Evolutionary conservation across 345 rosid species (phyloP), one percentile per base, ranked within the genome.

Genomic region (Eucalyptus polybractea): DNA sequence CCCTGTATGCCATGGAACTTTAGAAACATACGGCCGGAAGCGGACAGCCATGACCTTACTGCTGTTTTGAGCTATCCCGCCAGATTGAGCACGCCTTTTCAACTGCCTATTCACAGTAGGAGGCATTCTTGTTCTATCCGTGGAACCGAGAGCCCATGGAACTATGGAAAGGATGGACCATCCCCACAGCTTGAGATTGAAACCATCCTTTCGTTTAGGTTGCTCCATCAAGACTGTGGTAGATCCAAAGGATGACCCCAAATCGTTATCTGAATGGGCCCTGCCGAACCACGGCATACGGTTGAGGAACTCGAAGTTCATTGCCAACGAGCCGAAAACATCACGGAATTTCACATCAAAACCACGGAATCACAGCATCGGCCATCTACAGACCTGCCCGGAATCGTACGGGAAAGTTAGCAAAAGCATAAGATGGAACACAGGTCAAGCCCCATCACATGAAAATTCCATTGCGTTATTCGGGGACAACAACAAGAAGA

Each of bases 1-100:
- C 51, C 99, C 99, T 5, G 97, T 95, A 91, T 98, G 99, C 99
- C 99, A 98, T 0, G 99, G 99, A 89, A 97, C 97, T 93, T 98
- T 98, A 0, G 96, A 96, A 60, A 97, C 98, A 90, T 97, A 97
- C 1, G 99, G 99, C 92, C 97, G 95, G 91, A 97, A 98, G 54
- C 97, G 96, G 90, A 95, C 80, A 14, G 92, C 90, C 89, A 90
- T 90, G 31, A 86, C 88, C 76, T 86, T 90, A 81, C 53, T 40
- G 33, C 88, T 90, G 12, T 81, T 86, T 85, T 93, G 91, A 27
- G 89, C 86, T 12, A 87, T 45, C 50, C 90, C 88, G 27, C 89
- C 91, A 47, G 93, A 89, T 54, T 40, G 94, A 3, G 94, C 95
- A 80, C 80, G 94, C 90, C 93, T 93, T 91, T 93, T 95, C 91